Evolutionary conservation across 768 basidiomycete genomes (phyloP), one percentile per base, ranked within the genome.

Genomic region (Termitomyces sp.): DNA sequence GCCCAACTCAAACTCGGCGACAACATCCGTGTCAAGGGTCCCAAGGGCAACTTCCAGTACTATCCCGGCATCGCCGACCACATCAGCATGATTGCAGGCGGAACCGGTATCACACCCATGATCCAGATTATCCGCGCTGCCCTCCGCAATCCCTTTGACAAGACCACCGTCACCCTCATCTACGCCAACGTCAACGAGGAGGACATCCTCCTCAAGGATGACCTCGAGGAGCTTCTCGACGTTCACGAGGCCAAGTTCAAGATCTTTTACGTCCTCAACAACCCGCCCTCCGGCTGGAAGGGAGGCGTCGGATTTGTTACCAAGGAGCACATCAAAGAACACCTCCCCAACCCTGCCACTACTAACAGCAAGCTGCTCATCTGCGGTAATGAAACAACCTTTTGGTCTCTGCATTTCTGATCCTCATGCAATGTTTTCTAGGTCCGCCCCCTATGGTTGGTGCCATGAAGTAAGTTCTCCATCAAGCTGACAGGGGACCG

Each of bases 81-180:
- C 65, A 75, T 99, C 56, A 89, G 92, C 68, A 95, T 99, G 95
- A 97, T 99, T 66, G 95, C 95, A 16, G 97, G 97, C 47, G 97
- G 97, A 37, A 98, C 97, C 2, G 97, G 97, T 55, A 96, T 99
- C 71, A 96, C 97, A 0, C 97, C 97, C 67, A 98, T 98, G 96
- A 87, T 97, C 65, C 96, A 99, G 70, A 92, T 99, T 78, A 89
- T 98, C 73, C 89, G 90, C 60, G 91, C 95, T n/a, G 84, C 87
- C 12, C 82, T 98, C 69, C 88, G 90, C 73, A 93, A 95, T 72
- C 86, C 92, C n/a, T 69, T 75, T 43, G 97, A 99, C 80, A 77
- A 68, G 60, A 98, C 96, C 40, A 83, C 79, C 63, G 73, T 98
- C 66, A 83, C 81, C 62, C 84, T 99, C 67, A 92, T 99, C 69